Conservation (phyloP, 805 yeast genomes). For the Priceomyces haplophilus region DNA sequence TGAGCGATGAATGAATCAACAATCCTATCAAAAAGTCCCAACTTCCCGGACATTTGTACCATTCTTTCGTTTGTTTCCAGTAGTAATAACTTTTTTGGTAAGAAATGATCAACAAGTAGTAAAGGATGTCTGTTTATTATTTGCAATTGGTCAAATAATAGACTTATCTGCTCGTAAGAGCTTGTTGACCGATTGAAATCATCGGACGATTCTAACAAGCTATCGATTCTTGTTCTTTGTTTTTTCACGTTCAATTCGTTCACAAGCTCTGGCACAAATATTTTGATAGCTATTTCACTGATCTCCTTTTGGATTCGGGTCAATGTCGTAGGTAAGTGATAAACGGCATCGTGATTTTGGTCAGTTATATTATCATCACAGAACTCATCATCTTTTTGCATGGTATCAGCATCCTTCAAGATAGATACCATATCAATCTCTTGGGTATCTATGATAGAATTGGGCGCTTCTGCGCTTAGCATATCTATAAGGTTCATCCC, state of each 20-base stretch:
- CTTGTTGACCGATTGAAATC: conserved; percentile 4
- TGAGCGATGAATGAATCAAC: conserved; percentile 29
- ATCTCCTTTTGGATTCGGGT: conserved; percentile 34
- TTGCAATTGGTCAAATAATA: conserved; percentile 45
- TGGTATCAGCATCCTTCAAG: conserved; percentile 3
- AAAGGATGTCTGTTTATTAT: conserved; percentile 66
- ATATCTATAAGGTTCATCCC: conserved; percentile 40
- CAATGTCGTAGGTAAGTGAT: conserved; percentile 33
- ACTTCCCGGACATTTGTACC: conserved; percentile 56
- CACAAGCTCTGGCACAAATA: conserved; percentile 25
- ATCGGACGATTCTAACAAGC: conserved; percentile 26
- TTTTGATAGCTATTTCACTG: conserved; percentile 28
- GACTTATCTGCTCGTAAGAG: conserved; percentile 33
- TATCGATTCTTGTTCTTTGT: conserved; percentile 35
- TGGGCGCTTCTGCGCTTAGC: conserved; percentile 33
- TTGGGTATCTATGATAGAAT: conserved; percentile 13
- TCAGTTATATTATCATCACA: conserved; percentile 2
- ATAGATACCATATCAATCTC: conserved; percentile 5
- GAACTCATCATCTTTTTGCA: conserved; percentile 1
- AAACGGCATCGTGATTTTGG: conserved; percentile 24
- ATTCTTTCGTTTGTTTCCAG: conserved; percentile 62
- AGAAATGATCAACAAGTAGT: conserved; percentile 70
- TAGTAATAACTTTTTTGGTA: conserved; percentile 64
- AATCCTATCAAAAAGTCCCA: conserved; percentile 50
- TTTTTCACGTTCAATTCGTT: conserved; percentile 19